A percentile compares a stretch with the other conserved stretches of the same genome.
These are phyloP conservation scores for Amanita subjunquillea DNA, from an alignment of 768 basidiomycete genomes.

Conservation along the genomic window DNA sequence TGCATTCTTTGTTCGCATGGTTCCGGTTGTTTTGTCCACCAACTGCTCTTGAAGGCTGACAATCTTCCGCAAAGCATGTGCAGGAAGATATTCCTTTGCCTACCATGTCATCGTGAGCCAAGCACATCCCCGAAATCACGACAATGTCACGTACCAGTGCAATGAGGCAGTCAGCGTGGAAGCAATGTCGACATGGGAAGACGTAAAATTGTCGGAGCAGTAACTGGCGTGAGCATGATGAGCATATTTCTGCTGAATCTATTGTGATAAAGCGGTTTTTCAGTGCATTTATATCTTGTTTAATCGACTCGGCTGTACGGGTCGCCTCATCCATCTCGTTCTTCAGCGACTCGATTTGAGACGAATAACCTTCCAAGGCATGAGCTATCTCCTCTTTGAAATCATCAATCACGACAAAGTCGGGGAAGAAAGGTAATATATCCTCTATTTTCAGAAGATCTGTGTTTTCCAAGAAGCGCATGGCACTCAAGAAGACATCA, in stretches of 20 bases:
- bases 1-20: slow-evolving; percentile 17
- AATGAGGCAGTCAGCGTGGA: slow-evolving; percentile 97
- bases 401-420: slow-evolving; percentile 98
- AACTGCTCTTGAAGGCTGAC: slow-evolving; percentile 79
- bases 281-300: slow-evolving; percentile 78
- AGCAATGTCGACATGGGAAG: slow-evolving; percentile 95
- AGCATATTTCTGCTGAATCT: slow-evolving; percentile 79
- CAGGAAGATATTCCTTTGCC: slow-evolving; percentile 89
- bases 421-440: slow-evolving; percentile 98
- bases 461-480: slow-evolving; percentile 93
- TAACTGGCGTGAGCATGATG: slow-evolving; percentile 65
- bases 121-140: neutral
- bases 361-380: slow-evolving; percentile 88
- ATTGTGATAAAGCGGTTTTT: slow-evolving; percentile 89
- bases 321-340: slow-evolving; percentile 96
- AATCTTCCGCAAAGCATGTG: slow-evolving; percentile 75
- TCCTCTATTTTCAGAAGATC: slow-evolving; percentile 96
- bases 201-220: slow-evolving; percentile 93
- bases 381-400: slow-evolving; percentile 99
- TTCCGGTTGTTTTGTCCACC: slow-evolving; percentile 36
- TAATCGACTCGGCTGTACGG: slow-evolving; percentile 84
- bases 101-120: slow-evolving; percentile 21
- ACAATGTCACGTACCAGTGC: slow-evolving; percentile 56
- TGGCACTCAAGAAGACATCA: slow-evolving; percentile 51
- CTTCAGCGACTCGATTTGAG: slow-evolving; percentile 83